Evolutionary conservation across 345 rosid genomes (phyloP).

Genomic region (Acer negundo): DNA sequence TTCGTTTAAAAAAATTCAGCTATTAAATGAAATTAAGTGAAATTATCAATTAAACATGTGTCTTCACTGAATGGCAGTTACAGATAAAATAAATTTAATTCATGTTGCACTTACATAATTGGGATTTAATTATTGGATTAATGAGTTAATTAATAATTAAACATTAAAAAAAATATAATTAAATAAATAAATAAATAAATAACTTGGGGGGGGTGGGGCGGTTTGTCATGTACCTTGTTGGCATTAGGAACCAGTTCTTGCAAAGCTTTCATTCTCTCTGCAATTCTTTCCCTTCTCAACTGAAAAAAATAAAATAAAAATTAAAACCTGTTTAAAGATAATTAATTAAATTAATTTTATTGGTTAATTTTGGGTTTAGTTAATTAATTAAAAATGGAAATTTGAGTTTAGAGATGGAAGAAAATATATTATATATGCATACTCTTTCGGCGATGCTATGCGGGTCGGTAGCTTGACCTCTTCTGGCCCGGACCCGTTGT

Average conservation of each 20-base stretch:
- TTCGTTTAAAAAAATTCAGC: no score
- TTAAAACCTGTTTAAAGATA: background rate
- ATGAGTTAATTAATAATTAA: background rate
- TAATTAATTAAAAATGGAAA: background rate
- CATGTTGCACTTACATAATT: background rate
- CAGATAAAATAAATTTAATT: background rate
- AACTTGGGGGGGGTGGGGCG: no score
- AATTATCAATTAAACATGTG: background rate
- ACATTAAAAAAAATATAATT: background rate
- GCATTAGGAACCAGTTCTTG: conserved; percentile 97
- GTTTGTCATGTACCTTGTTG: conserved; percentile 92
- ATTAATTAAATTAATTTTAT: no score
- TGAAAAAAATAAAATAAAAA: conserved; percentile 29
- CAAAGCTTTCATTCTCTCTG: conserved; percentile 97
- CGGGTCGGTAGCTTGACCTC: conserved; percentile 99
- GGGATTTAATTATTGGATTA: background rate
- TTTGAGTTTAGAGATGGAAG: background rate
- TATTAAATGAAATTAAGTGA: no score
- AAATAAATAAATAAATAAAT: no score
- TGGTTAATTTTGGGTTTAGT: background rate
- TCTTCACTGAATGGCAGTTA: background rate
- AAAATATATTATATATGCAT: conserved; percentile 4
- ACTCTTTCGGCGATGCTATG: conserved; percentile 98
- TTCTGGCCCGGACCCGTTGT: conserved; percentile 87
- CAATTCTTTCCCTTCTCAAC: conserved; percentile 95